Base-by-base conservation (phyloP, 192 early-diverging fungal genomes). In the Podila epigama region DNA sequence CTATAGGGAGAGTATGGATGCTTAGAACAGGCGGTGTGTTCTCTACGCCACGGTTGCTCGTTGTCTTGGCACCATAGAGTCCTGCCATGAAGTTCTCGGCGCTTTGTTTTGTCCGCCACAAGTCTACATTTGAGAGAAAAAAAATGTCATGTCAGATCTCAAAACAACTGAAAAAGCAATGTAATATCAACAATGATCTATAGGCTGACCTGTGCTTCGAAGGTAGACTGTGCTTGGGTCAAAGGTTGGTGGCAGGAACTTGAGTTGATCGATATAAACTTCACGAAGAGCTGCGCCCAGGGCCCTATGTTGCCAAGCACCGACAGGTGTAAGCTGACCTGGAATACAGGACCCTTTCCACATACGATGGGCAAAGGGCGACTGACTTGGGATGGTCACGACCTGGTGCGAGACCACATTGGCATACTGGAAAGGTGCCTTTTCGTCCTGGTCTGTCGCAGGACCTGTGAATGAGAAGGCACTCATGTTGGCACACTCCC, bases 71-170 rank as follows among this genome's bases (percentile, higher is more conserved):
- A 8, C 73, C 73, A 35, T 77, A 77, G 6, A 77, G 20, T 42
- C 73, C 73, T 68, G 66, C 66, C 73, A 77, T 77, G 9, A 77
- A 20, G 37, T 77, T 63, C 52, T 77, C 73, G 1, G 73, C 73
- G 44, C 73, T 77, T 29, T 77, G 73, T 11, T 64, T 68, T 31
- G 73, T 77, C 12, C 73, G 65, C 73, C 73, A 77, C 8, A 77
- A 32, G 22, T 77, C 73, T 77, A 64, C 9, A 6, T 29, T 9
- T 28, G 4, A 12, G 22, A 34, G 18, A 18, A 3, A 11, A 42
- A 58, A 25, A 10, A 40, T 22, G 20, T 39, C n/a, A n/a, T n/a
- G n/a, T n/a, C n/a, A n/a, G n/a, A n/a, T n/a, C n/a, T n/a, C n/a
- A n/a, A n/a, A n/a, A n/a, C n/a, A n/a, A n/a, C n/a, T n/a, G n/a